Evolutionary conservation across 148 eudicot genomes (phyloP).

Genomic region (Diospyros lotus): DNA sequence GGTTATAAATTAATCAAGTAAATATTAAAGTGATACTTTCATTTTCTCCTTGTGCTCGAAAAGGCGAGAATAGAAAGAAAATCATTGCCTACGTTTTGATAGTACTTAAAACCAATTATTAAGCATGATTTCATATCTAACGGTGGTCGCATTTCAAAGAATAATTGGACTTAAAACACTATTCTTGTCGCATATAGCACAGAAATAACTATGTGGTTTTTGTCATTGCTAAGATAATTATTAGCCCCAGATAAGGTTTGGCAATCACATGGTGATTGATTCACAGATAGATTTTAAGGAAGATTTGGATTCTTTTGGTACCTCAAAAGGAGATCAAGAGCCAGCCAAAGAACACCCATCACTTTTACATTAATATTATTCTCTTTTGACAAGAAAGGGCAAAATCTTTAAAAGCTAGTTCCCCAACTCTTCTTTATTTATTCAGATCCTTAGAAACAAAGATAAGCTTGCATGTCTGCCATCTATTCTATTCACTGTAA

Average conservation of each 20-base stretch:
- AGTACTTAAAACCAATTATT: not conserved
- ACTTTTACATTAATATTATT: not conserved
- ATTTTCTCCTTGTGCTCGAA: not conserved
- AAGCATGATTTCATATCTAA: not conserved
- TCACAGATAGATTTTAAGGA: not conserved
- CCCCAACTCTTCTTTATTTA: not conserved
- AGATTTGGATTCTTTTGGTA: conserved; percentile 1
- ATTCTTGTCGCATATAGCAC: too few species aligned
- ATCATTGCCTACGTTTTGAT: not conserved
- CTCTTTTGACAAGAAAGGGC: not conserved
- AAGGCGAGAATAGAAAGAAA: not conserved
- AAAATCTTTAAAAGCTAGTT: not conserved
- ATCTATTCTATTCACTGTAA: not conserved
- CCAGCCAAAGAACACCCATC: not conserved
- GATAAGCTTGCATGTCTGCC: not conserved
- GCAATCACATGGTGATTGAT: conserved; percentile 12
- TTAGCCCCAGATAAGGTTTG: not conserved
- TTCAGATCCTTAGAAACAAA: conserved; percentile 9
- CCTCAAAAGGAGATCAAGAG: not conserved
- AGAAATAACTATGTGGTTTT: not conserved
- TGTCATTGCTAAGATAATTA: not conserved
- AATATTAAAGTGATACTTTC: not conserved
- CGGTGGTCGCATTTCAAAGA: too few species aligned
- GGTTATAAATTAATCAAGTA: too few species aligned
- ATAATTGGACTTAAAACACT: too few species aligned